A percentile compares a stretch with the other conserved stretches of the same genome.
Evolutionary conservation across 2,329 filamentous ascomycete species (phyloP).

Genomic region (Sporothrix inflata): DNA sequence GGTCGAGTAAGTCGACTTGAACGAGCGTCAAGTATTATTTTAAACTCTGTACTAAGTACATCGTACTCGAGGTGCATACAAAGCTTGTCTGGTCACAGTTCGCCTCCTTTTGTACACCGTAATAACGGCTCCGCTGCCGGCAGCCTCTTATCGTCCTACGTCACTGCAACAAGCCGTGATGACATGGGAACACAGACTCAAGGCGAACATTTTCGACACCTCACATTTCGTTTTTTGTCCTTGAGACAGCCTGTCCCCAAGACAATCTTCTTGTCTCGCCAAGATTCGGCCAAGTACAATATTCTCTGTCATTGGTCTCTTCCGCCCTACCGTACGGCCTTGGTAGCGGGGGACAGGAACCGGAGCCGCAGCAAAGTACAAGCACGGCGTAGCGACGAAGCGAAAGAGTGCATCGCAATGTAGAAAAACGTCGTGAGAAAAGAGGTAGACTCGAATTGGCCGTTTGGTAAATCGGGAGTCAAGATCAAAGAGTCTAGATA

Average conservation of each 20-base stretch:
- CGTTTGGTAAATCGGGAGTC: not conserved
- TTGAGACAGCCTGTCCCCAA: not conserved
- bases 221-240: not conserved
- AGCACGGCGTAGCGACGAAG: not conserved
- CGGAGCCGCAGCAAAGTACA: not conserved
- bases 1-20: not conserved
- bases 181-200: not conserved
- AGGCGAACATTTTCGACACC: not conserved
- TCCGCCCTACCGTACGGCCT: not conserved
- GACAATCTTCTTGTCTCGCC: not conserved
- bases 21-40: not conserved
- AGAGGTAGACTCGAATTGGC: not conserved
- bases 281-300: not conserved
- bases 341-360: not conserved
- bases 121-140: not conserved
- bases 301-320: not conserved
- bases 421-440: not conserved
- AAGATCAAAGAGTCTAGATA: not conserved
- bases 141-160: not conserved
- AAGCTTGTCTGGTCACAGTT: not conserved
- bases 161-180: too few species aligned
- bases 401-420: not conserved
- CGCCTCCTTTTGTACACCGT: not conserved
- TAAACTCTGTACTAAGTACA: too few species aligned
- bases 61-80: not conserved